Base-by-base conservation (phyloP, 1,139 yeast genomes). In the Hanseniaspora gamundiae region DNA sequence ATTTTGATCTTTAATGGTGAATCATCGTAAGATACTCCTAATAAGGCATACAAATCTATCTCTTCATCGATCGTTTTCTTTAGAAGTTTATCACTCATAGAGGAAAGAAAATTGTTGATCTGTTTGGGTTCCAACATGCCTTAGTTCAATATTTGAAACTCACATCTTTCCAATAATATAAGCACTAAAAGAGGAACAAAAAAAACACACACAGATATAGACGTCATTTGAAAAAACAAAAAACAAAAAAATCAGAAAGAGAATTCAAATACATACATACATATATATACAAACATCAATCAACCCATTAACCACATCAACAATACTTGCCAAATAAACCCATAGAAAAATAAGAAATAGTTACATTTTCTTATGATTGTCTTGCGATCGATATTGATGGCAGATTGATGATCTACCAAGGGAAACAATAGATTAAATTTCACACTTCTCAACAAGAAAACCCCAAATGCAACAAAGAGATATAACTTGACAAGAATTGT, bases 281-380 rank as follows among this genome's bases (percentile, higher is more conserved):
- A n/a, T n/a, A n/a, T n/a, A n/a, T n/a, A n/a, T n/a, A n/a, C n/a
- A n/a, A n/a, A n/a, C n/a, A n/a, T n/a, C n/a, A n/a, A 24, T 52
- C 50, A 61, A 20, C 68, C 64, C 58, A 76, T 64, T 42, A 75
- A 56, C 78, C 78, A 76, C 73, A 77, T 71, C 42, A 74, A 59
- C 9, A 68, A 52, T 45, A 83, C 74, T 66, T 91, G 98, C 55
- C 87, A 70, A 26, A 85, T 71, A 56, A 87, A 87, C 10, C 95
- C 79, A 64, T 91, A 91, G 39, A 83, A 70, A 58, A 91, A 87
- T 54, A 91, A 68, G 60, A 86, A 88, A 58, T 86, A 91, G 51
- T 86, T 80, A 51, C 96, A 77, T 44, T 86, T 76, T 60, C 86
- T 81, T 52, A 93, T 73, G 54, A 84, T 86, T 41, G 76, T 75